Evolutionary conservation across 2,329 filamentous ascomycete genomes (phyloP).

Genomic region (Microsporum ferrugineum): DNA sequence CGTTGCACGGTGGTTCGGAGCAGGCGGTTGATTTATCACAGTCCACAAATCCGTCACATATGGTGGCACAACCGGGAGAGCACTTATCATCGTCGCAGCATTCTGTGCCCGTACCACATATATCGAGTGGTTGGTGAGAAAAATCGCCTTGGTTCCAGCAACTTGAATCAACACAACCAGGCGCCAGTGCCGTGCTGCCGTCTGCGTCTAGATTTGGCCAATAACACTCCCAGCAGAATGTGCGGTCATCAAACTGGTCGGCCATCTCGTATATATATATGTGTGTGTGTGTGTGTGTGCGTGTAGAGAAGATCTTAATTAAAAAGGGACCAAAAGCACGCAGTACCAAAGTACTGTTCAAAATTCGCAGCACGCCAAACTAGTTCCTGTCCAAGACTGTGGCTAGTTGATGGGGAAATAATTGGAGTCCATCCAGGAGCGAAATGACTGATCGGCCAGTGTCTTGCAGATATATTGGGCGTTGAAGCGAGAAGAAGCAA

Average conservation of each 20-base stretch:
- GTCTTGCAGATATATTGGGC: background rate
- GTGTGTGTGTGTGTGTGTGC: background rate
- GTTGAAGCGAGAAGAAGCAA: background rate
- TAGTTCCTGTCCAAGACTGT: background rate
- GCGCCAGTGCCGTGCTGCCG: conserved; percentile 15
- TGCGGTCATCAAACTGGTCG: conserved; percentile 12
- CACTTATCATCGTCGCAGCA: conserved; percentile 33
- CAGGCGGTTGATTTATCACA: conserved; percentile 30
- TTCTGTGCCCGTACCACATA: conserved; percentile 24
- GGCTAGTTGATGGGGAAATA: background rate
- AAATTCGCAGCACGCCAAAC: background rate
- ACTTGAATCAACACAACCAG: conserved; percentile 17
- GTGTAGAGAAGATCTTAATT: too few species aligned
- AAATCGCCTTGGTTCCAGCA: conserved; percentile 23
- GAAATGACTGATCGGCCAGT: background rate
- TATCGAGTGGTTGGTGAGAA: conserved; percentile 19
- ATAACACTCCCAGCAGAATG: conserved; percentile 33
- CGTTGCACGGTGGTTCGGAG: conserved; percentile 24
- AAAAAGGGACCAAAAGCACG: too few species aligned
- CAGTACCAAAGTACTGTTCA: background rate
- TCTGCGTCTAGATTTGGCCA: conserved; percentile 31
- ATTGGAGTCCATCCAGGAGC: background rate
- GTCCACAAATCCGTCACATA: conserved; percentile 33
- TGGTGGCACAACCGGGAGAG: conserved; percentile 28
- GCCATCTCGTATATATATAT: conserved; percentile 6